Evolutionary conservation across 2,329 filamentous ascomycete species (phyloP).

Genomic region (Beauveria australis): DNA sequence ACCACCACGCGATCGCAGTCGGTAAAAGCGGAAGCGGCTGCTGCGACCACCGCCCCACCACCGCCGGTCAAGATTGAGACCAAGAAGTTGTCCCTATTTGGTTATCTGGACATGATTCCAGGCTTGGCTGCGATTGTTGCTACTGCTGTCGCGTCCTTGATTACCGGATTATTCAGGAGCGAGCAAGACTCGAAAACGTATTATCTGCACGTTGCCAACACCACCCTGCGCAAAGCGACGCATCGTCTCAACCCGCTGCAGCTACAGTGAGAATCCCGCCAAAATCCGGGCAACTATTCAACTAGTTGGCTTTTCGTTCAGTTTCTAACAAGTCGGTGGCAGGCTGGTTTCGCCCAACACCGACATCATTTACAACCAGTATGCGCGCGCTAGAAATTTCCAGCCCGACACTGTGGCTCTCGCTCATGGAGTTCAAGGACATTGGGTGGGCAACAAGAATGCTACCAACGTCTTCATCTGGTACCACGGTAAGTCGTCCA

Average conservation of each 20-base stretch:
- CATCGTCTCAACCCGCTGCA: slow-evolving; percentile 14
- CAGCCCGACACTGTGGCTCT: slow-evolving; percentile 15
- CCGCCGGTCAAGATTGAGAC: slow-evolving; percentile 1
- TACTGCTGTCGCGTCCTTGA: slow-evolving; percentile 7
- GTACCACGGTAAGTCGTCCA: slow-evolving; percentile 16
- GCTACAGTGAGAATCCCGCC: slow-evolving; percentile 13
- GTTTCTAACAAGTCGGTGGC: neutral
- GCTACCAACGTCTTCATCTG: slow-evolving; percentile 17
- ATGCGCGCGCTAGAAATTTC: slow-evolving; percentile 12
- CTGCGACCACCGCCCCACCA: neutral
- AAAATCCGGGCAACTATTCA: no score
- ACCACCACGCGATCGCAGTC: neutral
- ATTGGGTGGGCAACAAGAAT: slow-evolving; percentile 17
- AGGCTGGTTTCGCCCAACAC: slow-evolving; percentile 16
- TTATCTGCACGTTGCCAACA: slow-evolving; percentile 17
- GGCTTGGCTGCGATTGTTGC: slow-evolving; percentile 13
- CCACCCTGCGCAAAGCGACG: slow-evolving; percentile 14
- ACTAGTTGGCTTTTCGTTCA: neutral
- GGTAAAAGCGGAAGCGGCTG: neutral
- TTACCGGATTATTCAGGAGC: slow-evolving; percentile 13
- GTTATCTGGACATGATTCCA: slow-evolving; percentile 15
- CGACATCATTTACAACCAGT: slow-evolving; percentile 14
- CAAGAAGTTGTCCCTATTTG: slow-evolving; percentile 11
- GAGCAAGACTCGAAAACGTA: slow-evolving; percentile 15
- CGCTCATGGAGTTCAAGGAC: slow-evolving; percentile 14